Percentiles rank a stretch among this genome's conserved stretches.
These are phyloP conservation scores for Vaccinium myrtillus DNA, from an alignment of 148 eudicot genomes.

Conservation along the genomic window DNA sequence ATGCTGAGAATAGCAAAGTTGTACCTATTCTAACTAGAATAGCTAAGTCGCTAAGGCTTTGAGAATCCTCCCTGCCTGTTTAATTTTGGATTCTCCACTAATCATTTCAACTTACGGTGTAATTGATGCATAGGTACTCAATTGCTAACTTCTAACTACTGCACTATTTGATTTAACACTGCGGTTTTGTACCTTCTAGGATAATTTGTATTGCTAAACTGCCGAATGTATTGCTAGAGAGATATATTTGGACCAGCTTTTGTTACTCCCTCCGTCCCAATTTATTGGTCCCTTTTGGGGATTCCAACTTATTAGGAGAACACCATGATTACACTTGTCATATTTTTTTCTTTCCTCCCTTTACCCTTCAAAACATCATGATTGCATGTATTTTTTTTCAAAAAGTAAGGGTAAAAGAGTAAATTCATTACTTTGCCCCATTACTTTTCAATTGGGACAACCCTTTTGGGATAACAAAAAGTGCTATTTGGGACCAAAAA, in stretches of 20 bases:
- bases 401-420: too few relatives aligned
- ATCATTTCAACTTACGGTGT: not conserved
- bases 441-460: too few relatives aligned
- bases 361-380: too few relatives aligned
- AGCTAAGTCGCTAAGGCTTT: not conserved
- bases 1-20: not conserved
- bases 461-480: too few relatives aligned
- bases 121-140: not conserved
- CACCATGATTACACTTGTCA: too few relatives aligned
- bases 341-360: too few relatives aligned
- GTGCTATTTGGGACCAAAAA: too few relatives aligned
- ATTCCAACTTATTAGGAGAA: too few relatives aligned
- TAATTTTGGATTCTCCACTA: not conserved
- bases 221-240: not conserved
- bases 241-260: not conserved
- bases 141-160: not conserved
- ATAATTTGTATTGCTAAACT: not conserved
- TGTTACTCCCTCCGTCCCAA: not conserved
- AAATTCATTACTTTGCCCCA: too few relatives aligned
- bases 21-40: not conserved
- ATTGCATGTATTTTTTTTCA: too few relatives aligned
- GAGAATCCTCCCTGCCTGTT: not conserved
- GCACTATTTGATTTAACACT: not conserved
- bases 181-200: not conserved
- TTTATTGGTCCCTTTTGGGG: too few relatives aligned